Evolutionary conservation across 768 basidiomycete genomes (phyloP).

Genomic region (Termitomyces sp.): DNA sequence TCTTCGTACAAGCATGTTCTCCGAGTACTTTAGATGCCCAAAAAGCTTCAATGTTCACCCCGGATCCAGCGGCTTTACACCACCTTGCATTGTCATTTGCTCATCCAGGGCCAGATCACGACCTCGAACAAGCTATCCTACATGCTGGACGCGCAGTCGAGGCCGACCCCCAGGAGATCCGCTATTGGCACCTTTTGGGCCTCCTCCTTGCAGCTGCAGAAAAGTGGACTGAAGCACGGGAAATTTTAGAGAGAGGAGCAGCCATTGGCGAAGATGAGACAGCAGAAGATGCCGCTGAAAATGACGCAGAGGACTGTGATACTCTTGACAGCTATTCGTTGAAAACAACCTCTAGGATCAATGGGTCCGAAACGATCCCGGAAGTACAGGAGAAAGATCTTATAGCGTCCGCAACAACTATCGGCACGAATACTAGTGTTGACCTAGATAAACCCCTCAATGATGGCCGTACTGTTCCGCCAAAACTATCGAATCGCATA

Average conservation of each 20-base stretch:
- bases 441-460: not conserved
- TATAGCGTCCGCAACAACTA: not conserved
- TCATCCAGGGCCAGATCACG: constrained; percentile 55
- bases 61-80: constrained; percentile 57
- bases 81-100: constrained; percentile 76
- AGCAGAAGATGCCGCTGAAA: constrained; percentile 12
- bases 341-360: not conserved
- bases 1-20: constrained; percentile 37
- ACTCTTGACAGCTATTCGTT: not conserved
- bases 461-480: not conserved
- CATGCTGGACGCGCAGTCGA: constrained; percentile 72
- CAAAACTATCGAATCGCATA: constrained; percentile 4
- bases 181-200: constrained; percentile 90
- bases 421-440: not conserved
- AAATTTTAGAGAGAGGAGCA: constrained; percentile 75
- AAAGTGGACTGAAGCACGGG: constrained; percentile 72
- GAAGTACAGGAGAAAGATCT: constrained; percentile 1
- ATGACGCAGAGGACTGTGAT: constrained; percentile 8
- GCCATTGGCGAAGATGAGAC: constrained; percentile 31
- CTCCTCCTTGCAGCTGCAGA: constrained; percentile 73
- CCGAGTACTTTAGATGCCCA: not conserved
- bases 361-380: not conserved
- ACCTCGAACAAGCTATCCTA: constrained; percentile 61
- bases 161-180: constrained; percentile 49
- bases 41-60: constrained; percentile 32